Evolutionary conservation across 2,329 filamentous ascomycete species (phyloP).

Genomic region (Cercospora janseana): DNA sequence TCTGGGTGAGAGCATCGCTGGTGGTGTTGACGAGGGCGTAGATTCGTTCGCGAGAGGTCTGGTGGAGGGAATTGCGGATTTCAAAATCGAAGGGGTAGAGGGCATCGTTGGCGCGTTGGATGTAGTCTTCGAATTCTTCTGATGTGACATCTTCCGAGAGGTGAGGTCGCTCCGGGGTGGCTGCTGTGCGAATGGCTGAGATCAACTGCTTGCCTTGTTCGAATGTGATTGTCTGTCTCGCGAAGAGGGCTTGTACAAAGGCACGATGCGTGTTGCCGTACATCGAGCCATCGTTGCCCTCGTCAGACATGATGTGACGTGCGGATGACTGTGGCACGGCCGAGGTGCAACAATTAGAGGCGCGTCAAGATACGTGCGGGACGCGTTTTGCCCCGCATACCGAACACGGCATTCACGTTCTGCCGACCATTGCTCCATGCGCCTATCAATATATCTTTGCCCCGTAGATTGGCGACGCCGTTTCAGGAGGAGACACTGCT

Average conservation of each 20-base stretch:
- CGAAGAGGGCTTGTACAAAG: conserved; percentile 85
- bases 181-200: conserved; percentile 68
- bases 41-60: conserved; percentile 59
- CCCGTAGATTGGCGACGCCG: too few species aligned
- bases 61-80: conserved; percentile 72
- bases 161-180: conserved; percentile 49
- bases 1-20: conserved; percentile 78
- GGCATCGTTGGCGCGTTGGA: conserved; percentile 67
- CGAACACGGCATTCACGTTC: too few species aligned
- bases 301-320: conserved; percentile 19
- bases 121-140: conserved; percentile 65
- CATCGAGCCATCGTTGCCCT: conserved; percentile 7
- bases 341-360: too few species aligned
- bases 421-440: too few species aligned
- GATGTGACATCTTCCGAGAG: conserved; percentile 64
- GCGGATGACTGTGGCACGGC: neutral
- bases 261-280: conserved; percentile 73
- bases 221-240: conserved; percentile 73
- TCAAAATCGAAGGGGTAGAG: conserved; percentile 83
- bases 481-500: too few species aligned
- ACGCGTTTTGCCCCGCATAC: conserved; percentile 3
- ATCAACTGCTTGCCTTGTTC: conserved; percentile 71
- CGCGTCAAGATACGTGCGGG: neutral
- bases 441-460: too few species aligned
- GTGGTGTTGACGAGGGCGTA: conserved; percentile 87